Percentiles rank a stretch among this genome's conserved stretches.
phyloP scores from a whole-genome alignment of 495 filamentous ascomycete genomes.

The Podospora fimiseda region DNA sequence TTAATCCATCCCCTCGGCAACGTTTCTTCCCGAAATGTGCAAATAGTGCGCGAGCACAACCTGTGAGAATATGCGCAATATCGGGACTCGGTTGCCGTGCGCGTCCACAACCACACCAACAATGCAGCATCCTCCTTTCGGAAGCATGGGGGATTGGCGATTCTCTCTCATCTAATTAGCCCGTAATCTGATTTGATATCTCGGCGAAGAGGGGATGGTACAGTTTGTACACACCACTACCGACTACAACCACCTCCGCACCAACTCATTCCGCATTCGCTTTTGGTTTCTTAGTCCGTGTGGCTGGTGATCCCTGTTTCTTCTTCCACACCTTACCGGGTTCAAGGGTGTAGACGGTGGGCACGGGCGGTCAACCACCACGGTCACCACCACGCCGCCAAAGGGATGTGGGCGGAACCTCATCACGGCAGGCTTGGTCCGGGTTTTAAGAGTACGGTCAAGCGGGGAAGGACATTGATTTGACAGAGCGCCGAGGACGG shows the following conservation, averaged over 20 bases:
- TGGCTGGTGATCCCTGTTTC: conserved; percentile 2
- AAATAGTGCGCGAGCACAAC: not conserved
- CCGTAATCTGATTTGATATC: not conserved
- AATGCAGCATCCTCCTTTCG: conserved; percentile 6
- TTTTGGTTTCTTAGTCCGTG: not conserved
- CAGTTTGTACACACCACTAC: too few relatives aligned
- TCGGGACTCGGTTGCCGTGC: conserved; percentile 1
- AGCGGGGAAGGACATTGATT: conserved; percentile 9
- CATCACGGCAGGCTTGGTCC: conserved; percentile 6
- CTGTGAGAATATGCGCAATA: too few relatives aligned
- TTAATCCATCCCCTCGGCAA: not conserved
- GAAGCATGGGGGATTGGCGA: not conserved
- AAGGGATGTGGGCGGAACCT: conserved; percentile 11
- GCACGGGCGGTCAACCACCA: not conserved
- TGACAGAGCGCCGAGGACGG: conserved; percentile 3
- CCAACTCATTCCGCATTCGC: conserved; percentile 2
- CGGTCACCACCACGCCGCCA: too few relatives aligned
- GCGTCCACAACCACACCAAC: conserved; percentile 1
- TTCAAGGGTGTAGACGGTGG: conserved; percentile 1
- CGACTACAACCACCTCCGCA: not conserved
- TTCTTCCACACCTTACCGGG: not conserved
- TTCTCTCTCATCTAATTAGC: conserved; percentile 4
- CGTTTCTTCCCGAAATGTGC: not conserved
- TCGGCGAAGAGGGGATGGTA: not conserved
- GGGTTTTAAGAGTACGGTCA: not conserved